Percentiles rank a stretch among this genome's conserved stretches.
Evolutionary conservation across 2,329 filamentous ascomycete species (phyloP).

Genomic region (Neofusicoccum sp.): DNA sequence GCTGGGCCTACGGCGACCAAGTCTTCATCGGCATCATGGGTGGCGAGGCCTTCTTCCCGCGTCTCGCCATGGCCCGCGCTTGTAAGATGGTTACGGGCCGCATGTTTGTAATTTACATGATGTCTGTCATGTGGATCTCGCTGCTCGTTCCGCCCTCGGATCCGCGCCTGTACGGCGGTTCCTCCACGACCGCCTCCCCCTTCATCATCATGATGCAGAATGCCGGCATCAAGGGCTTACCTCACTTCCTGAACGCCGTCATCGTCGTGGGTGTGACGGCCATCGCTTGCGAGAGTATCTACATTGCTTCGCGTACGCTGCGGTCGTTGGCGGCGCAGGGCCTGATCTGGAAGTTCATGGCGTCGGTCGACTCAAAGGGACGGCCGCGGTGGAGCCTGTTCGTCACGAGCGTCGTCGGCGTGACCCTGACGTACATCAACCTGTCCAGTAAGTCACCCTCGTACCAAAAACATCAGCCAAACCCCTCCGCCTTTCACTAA

Average conservation of each 20-base stretch:
- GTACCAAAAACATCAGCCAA: too few relatives aligned
- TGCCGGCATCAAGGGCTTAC: slow-evolving; percentile 30
- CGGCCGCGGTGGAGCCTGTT: slow-evolving; percentile 30
- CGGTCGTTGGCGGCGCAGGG: slow-evolving; percentile 29
- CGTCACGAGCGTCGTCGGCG: slow-evolving; percentile 27
- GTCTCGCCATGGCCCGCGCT: slow-evolving; percentile 40
- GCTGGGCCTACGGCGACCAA: slow-evolving; percentile 29
- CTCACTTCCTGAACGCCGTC: slow-evolving; percentile 32
- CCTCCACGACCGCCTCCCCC: slow-evolving; percentile 30
- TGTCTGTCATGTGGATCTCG: slow-evolving; percentile 28
- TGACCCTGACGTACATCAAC: slow-evolving; percentile 33
- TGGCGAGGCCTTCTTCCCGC: slow-evolving; percentile 40
- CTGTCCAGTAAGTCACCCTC: slow-evolving; percentile 21
- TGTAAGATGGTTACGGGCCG: slow-evolving; percentile 40
- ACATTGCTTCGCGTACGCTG: slow-evolving; percentile 33
- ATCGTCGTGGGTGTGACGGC: slow-evolving; percentile 34
- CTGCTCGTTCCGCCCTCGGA: slow-evolving; percentile 20
- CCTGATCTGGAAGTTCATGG: slow-evolving; percentile 29
- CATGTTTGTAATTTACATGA: slow-evolving; percentile 40
- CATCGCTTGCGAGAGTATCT: slow-evolving; percentile 34
- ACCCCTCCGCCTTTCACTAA: not conserved
- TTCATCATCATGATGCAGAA: slow-evolving; percentile 34
- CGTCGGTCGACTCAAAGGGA: slow-evolving; percentile 30
- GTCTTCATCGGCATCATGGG: slow-evolving; percentile 42
- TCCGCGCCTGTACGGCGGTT: slow-evolving; percentile 24